Evolutionary conservation across 2,329 filamentous ascomycete genomes (phyloP).

Genomic region (Penicillium janthinellum): DNA sequence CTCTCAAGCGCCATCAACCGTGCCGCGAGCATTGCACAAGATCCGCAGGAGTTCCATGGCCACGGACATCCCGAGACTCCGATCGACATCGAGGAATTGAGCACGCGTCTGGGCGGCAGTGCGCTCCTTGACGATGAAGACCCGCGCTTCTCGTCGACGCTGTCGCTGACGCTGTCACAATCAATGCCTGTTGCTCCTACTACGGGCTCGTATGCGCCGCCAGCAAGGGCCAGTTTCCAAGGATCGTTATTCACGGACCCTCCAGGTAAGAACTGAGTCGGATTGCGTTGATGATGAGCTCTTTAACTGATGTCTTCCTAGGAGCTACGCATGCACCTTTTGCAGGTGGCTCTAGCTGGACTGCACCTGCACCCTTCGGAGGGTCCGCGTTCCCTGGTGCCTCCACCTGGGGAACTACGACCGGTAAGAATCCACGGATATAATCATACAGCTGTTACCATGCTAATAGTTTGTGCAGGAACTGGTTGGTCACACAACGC

Average conservation of each 20-base stretch:
- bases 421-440: conserved; percentile 32
- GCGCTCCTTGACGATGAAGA: conserved; percentile 80
- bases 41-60: conserved; percentile 49
- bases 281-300: background rate
- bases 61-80: conserved; percentile 38
- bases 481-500: conserved; percentile 51
- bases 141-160: conserved; percentile 58
- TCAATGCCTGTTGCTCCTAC: conserved; percentile 55
- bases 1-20: conserved; percentile 86
- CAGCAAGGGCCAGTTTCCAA: conserved; percentile 46
- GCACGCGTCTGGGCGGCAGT: conserved; percentile 83
- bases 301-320: conserved; percentile 24
- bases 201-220: conserved; percentile 51
- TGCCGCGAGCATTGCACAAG: conserved; percentile 70
- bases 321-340: conserved; percentile 40
- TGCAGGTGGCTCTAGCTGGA: conserved; percentile 33
- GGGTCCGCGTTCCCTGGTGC: conserved; percentile 38
- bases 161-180: conserved; percentile 32
- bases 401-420: conserved; percentile 42
- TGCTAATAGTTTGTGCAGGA: conserved; percentile 35
- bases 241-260: conserved; percentile 47
- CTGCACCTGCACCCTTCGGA: conserved; percentile 39
- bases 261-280: conserved; percentile 29
- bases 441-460: background rate
- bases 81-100: conserved; percentile 68